Evolutionary conservation across 768 basidiomycete genomes (phyloP).

Genomic region (Porphyrellus cyaneotinctus): DNA sequence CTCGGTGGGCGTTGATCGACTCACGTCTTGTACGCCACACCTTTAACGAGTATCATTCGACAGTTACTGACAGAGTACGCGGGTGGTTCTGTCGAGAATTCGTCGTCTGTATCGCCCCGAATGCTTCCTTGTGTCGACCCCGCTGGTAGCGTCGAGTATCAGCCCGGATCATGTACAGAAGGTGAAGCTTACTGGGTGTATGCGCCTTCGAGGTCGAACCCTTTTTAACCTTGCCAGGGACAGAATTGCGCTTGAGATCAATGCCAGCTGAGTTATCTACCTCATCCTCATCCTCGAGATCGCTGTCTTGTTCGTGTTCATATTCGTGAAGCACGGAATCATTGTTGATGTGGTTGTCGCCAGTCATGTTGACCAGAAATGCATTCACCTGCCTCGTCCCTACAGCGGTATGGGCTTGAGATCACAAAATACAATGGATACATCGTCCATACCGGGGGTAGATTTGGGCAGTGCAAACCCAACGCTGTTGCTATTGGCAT

Average conservation of each 20-base stretch:
- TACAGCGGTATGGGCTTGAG: slow-evolving; percentile 1
- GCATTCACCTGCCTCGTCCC: slow-evolving; percentile 3
- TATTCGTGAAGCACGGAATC: slow-evolving; percentile 26
- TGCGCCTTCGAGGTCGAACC: slow-evolving; percentile 2
- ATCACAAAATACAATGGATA: not conserved
- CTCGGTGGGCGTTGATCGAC: not conserved
- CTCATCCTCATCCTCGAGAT: slow-evolving; percentile 26
- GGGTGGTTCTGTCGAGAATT: slow-evolving; percentile 8
- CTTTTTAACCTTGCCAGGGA: not conserved
- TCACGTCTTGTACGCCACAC: slow-evolving; percentile 28
- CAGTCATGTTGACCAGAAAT: slow-evolving; percentile 23
- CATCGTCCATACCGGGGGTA: slow-evolving; percentile 3
- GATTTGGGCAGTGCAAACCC: slow-evolving; percentile 16
- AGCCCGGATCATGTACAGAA: not conserved
- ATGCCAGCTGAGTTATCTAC: not conserved
- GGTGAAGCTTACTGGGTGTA: slow-evolving; percentile 5
- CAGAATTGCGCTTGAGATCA: no score
- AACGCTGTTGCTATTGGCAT: slow-evolving; percentile 21
- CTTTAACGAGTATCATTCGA: slow-evolving; percentile 28
- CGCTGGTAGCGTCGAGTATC: not conserved
- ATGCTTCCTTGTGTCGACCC: not conserved
- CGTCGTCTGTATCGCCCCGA: not conserved
- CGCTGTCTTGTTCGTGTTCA: slow-evolving; percentile 28
- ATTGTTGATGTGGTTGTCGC: slow-evolving; percentile 16
- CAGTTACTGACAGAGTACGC: slow-evolving; percentile 21